Conservation (phyloP, 2,329 filamentous ascomycete species). For the Fusarium veterinarium region DNA sequence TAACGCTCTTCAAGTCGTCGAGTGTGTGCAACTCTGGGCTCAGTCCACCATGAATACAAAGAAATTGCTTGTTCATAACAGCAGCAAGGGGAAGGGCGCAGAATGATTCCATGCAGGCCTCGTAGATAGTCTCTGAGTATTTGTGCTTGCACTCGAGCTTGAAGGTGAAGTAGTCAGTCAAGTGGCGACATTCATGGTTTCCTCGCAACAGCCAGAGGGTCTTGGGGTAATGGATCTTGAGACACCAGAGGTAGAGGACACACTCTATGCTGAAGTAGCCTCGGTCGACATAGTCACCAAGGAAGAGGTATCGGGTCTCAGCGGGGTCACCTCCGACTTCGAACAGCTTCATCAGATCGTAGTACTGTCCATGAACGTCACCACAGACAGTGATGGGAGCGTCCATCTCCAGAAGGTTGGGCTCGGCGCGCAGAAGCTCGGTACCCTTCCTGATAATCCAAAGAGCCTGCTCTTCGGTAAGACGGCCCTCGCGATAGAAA, state of each 20-base stretch:
- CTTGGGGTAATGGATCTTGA: slow-evolving; percentile 99
- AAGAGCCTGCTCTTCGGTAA: slow-evolving; percentile 96
- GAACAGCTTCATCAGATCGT: slow-evolving; percentile 99
- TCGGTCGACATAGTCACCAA: slow-evolving; percentile 97
- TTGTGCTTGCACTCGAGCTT: slow-evolving; percentile 99
- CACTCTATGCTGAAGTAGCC: slow-evolving; percentile 99
- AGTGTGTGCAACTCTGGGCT: slow-evolving; percentile 96
- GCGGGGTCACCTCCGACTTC: slow-evolving; percentile 97
- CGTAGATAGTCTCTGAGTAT: slow-evolving; percentile 95
- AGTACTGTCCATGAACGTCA: slow-evolving; percentile 98
- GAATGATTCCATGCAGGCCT: slow-evolving; percentile 98
- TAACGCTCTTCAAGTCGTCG: slow-evolving; percentile 88
- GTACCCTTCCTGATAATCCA: slow-evolving; percentile 93
- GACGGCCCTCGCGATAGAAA: slow-evolving; percentile 95
- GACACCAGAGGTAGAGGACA: slow-evolving; percentile 94
- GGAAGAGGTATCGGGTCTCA: slow-evolving; percentile 95
- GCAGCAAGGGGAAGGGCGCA: slow-evolving; percentile 92
- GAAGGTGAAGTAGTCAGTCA: slow-evolving; percentile 99
- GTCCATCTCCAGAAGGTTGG: slow-evolving; percentile 98
- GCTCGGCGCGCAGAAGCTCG: slow-evolving; percentile 87
- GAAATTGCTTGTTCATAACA: slow-evolving; percentile 99
- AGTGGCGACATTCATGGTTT: slow-evolving; percentile 98
- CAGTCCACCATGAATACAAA: slow-evolving; percentile 96
- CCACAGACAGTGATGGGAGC: slow-evolving; percentile 98
- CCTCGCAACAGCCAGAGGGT: slow-evolving; percentile 96